These are phyloP conservation scores for Mesostigma viride DNA, from an alignment of 139 green algal genomes.

Conservation along the genomic window DNA sequence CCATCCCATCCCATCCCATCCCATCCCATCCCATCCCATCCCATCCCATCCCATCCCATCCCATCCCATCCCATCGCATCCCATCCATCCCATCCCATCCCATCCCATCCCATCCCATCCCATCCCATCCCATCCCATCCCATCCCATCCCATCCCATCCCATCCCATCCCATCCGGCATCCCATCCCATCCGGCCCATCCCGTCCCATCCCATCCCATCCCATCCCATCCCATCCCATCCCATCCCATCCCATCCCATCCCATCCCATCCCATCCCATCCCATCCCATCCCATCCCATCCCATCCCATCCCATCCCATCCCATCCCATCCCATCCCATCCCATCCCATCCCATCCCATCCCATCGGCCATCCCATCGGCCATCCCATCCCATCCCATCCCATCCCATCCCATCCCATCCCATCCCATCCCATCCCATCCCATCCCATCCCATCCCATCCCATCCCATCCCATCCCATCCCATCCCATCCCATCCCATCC, in stretches of 20 bases:
- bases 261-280: conserved; percentile 6
- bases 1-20: conserved; percentile 5
- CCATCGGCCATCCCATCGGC: not conserved
- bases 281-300: conserved; percentile 3
- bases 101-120: conserved; percentile 3
- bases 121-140: conserved; percentile 9
- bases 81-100: conserved; percentile 4
- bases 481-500: too few species aligned
- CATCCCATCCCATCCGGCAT: too few species aligned
- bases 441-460: conserved; percentile 7
- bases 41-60: conserved; percentile 7
- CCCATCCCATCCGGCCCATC: not conserved
- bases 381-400: conserved; percentile 8
- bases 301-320: conserved; percentile 9
- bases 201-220: conserved; percentile 3
- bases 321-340: conserved; percentile 9
- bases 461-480: conserved; percentile 3
- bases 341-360: conserved; percentile 1
- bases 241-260: conserved; percentile 2
- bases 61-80: not conserved
- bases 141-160: conserved; percentile 7
- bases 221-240: conserved; percentile 6
- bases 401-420: conserved; percentile 3
- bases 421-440: conserved; percentile 9
- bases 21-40: conserved; percentile 9